These are phyloP conservation scores for Spiraea crenata DNA, from an alignment of 331 rosid genomes.

Conservation along the genomic window DNA sequence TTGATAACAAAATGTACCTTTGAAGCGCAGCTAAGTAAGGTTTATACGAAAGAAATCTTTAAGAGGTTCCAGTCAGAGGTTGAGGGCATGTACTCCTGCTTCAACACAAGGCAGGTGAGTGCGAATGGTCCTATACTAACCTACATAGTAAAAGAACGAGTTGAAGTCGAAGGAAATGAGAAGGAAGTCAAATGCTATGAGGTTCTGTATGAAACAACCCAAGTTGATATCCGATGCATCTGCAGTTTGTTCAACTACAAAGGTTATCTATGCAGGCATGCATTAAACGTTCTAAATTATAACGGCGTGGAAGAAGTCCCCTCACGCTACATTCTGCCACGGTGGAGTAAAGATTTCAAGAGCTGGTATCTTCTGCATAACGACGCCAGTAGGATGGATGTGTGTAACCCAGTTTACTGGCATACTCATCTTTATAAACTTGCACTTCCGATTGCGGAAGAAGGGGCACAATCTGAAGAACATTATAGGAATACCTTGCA, in stretches of 20 bases:
- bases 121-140: constrained; percentile 59
- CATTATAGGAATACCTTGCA: constrained; percentile 57
- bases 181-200: constrained; percentile 54
- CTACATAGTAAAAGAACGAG: constrained; percentile 66
- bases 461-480: constrained; percentile 63
- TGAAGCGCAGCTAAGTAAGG: constrained; percentile 57
- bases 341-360: constrained; percentile 67
- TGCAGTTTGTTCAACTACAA: constrained; percentile 76
- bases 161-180: constrained; percentile 47
- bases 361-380: constrained; percentile 34
- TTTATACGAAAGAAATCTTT: constrained; percentile 63
- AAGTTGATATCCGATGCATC: constrained; percentile 62
- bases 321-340: constrained; percentile 53
- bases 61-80: constrained; percentile 63
- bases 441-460: constrained; percentile 61
- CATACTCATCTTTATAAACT: constrained; percentile 44
- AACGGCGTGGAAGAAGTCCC: constrained; percentile 73
- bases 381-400: constrained; percentile 26
- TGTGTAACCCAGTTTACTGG: constrained; percentile 30
- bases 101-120: constrained; percentile 64
- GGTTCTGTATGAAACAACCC: constrained; percentile 57
- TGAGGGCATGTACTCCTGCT: constrained; percentile 70
- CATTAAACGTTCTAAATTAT: constrained; percentile 58
- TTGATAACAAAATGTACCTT: constrained; percentile 54
- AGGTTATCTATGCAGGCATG: constrained; percentile 76